Percentiles rank a stretch among this genome's conserved stretches.
Conservation (phyloP, 192 early-diverging fungal genomes). For the Piromyces sp. region DNA sequence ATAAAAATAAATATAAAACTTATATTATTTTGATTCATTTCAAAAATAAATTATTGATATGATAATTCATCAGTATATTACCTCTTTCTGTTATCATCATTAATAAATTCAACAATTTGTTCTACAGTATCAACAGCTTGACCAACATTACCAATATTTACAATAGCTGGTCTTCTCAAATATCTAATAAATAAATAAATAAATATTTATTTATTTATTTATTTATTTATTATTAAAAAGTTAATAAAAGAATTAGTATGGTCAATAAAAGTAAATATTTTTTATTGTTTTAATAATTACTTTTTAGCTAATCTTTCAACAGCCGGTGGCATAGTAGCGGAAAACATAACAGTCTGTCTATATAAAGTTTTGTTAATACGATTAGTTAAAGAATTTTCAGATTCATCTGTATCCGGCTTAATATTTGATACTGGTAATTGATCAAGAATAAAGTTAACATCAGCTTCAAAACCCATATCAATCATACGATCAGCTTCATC, state of each 20-base stretch:
- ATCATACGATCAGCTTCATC: conserved; percentile 89
- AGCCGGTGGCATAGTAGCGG: conserved; percentile 90
- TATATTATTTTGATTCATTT: too few species aligned
- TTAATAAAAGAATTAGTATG: too few species aligned
- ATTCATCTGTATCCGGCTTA: conserved; percentile 65
- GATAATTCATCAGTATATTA: conserved; percentile 13
- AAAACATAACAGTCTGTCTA: conserved; percentile 98
- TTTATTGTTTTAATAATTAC: neutral
- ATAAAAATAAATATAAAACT: too few species aligned
- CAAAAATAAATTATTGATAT: too few species aligned
- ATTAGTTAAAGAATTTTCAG: conserved; percentile 25
- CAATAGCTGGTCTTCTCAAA: conserved; percentile 73
- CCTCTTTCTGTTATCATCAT: conserved; percentile 69
- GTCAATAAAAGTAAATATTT: too few species aligned
- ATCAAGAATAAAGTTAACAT: conserved; percentile 90
- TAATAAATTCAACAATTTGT: conserved; percentile 85
- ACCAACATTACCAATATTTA: conserved; percentile 90
- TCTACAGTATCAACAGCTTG: conserved; percentile 92
- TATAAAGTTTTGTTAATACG: conserved; percentile 16
- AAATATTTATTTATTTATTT: too few species aligned
- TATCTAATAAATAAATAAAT: too few species aligned
- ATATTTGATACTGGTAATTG: conserved; percentile 77
- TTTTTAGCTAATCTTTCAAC: conserved; percentile 88
- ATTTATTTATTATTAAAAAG: too few species aligned
- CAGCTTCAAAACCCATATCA: conserved; percentile 85